Evolutionary conservation across 768 basidiomycete genomes (phyloP).

Genomic region (Boletus rufocinnamomeus): DNA sequence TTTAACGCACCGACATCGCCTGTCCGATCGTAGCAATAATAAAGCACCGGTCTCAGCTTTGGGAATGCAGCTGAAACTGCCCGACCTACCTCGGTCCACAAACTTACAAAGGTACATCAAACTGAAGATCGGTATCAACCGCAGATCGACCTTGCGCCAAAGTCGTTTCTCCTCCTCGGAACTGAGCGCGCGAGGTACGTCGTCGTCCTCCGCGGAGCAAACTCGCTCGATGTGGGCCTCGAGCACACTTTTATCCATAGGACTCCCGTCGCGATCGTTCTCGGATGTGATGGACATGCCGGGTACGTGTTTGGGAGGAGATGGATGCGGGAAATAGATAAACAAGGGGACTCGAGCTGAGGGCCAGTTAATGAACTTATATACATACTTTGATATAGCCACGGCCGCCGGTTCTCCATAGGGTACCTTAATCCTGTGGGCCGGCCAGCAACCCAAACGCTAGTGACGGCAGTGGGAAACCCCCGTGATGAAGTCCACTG

Average conservation of each 20-base stretch:
- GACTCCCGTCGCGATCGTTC: background rate
- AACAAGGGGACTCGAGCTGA: background rate
- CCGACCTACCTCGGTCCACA: conserved; percentile 56
- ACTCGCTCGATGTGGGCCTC: background rate
- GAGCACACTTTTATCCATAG: background rate
- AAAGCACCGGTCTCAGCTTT: background rate
- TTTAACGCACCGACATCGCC: conserved; percentile 57
- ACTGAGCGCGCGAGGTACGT: conserved; percentile 7
- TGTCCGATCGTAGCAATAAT: conserved; percentile 18
- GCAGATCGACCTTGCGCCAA: conserved; percentile 59
- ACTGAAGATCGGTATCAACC: conserved; percentile 58
- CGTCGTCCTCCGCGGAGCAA: background rate
- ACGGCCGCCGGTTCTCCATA: background rate
- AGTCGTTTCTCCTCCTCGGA: conserved; percentile 51
- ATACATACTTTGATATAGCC: background rate
- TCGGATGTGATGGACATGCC: background rate
- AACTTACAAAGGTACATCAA: conserved; percentile 65
- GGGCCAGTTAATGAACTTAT: background rate
- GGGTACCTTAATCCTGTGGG: no score
- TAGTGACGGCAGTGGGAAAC: background rate
- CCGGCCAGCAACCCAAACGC: background rate
- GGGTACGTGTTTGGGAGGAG: background rate
- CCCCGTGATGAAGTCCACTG: background rate
- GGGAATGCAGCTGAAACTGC: background rate
- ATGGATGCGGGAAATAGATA: background rate